These are phyloP conservation scores for Macrophomina tecta DNA, from an alignment of 2,329 filamentous ascomycete species.

Conservation along the genomic window DNA sequence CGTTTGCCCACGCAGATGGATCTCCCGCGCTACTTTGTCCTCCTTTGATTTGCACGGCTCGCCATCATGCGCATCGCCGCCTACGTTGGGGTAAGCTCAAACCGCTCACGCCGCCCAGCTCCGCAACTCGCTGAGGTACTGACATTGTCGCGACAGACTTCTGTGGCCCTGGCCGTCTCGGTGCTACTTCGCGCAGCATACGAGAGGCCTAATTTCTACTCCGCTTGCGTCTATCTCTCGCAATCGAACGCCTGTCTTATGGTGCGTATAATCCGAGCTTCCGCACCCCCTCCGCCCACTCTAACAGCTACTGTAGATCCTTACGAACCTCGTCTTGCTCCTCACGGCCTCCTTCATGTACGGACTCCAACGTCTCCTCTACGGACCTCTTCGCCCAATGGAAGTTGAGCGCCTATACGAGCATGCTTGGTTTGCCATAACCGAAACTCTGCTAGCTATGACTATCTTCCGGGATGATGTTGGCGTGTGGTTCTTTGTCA, in stretches of 20 bases:
- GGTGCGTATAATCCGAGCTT: conserved; percentile 57
- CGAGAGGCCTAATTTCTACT: conserved; percentile 97
- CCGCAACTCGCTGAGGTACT: conserved; percentile 7
- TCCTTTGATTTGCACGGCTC: conserved; percentile 21
- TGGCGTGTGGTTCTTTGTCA: conserved; percentile 90
- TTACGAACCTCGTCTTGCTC: conserved; percentile 89
- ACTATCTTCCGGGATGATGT: conserved; percentile 97
- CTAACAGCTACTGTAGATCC: conserved; percentile 63
- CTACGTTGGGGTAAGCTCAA: conserved; percentile 29
- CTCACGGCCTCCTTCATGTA: conserved; percentile 81
- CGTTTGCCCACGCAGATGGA: conserved; percentile 24
- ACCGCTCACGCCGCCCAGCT: conserved; percentile 8
- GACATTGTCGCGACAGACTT: conserved; percentile 45
- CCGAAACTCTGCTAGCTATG: conserved; percentile 96
- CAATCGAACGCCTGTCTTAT: conserved; percentile 96
- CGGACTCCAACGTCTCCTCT: conserved; percentile 86
- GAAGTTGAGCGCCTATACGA: conserved; percentile 98
- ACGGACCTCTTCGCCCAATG: conserved; percentile 86
- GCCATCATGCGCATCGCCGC: conserved; percentile 27
- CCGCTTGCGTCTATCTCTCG: conserved; percentile 92
- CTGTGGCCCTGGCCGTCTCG: conserved; percentile 79
- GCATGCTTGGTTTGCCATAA: conserved; percentile 97
- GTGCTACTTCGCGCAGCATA: conserved; percentile 91
- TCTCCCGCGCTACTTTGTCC: conserved; percentile 9
- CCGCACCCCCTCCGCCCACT: conserved; percentile 22